A percentile compares a stretch with the other conserved stretches of the same genome.
phyloP scores from a whole-genome alignment of 208 protist genomes.

The Leishmania martiniquensis region DNA sequence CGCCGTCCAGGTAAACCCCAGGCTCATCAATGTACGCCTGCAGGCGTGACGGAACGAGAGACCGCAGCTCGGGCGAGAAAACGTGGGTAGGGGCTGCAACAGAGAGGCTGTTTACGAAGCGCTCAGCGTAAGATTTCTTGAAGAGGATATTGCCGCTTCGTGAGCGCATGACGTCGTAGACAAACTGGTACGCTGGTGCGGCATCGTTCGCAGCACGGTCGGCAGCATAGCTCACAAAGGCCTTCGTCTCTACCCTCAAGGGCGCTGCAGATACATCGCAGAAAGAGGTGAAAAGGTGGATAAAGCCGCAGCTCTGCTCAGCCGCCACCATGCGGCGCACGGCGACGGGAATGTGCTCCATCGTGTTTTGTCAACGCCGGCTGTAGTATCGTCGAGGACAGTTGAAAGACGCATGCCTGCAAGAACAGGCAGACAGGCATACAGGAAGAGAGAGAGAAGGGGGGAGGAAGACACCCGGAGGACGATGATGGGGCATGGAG shows the following conservation, averaged over 20 bases:
- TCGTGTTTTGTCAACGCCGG: not conserved
- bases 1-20: slow-evolving; percentile 5
- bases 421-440: no score
- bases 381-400: not conserved
- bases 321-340: slow-evolving; percentile 28
- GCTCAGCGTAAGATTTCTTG: slow-evolving; percentile 48
- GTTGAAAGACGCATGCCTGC: not conserved
- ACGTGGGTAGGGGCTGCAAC: slow-evolving; percentile 14
- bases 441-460: no score
- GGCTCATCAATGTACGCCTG: slow-evolving; percentile 37
- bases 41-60: slow-evolving; percentile 23
- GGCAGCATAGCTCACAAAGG: not conserved
- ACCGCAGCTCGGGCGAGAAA: slow-evolving; percentile 17
- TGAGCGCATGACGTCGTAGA: slow-evolving; percentile 86
- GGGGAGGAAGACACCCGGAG: no score
- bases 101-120: slow-evolving; percentile 50
- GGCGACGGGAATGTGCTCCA: slow-evolving; percentile 20
- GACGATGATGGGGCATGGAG: no score
- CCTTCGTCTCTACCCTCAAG: slow-evolving; percentile 1
- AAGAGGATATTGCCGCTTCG: slow-evolving; percentile 48
- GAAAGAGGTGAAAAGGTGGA: slow-evolving; percentile 31
- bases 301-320: slow-evolving; percentile 26
- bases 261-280: slow-evolving; percentile 6
- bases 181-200: slow-evolving; percentile 27
- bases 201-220: not conserved